These are phyloP conservation scores for Acacia acuminata DNA, from an alignment of 306 rosid species.

Conservation along the genomic window DNA sequence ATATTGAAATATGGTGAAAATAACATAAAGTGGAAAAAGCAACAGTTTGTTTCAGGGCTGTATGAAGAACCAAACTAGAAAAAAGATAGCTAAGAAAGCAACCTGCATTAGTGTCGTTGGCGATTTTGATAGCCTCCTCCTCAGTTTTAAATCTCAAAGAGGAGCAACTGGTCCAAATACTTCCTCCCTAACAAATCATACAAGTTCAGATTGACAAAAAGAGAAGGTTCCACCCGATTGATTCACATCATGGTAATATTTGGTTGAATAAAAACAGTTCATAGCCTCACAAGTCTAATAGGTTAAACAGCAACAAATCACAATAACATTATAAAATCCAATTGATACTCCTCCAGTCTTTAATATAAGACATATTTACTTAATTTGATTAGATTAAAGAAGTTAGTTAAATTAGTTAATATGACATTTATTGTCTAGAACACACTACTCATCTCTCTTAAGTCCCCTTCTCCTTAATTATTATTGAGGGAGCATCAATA, in stretches of 20 bases:
- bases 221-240: not conserved
- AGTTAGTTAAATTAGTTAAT: no score
- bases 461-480: no score
- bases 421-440: no score
- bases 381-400: no score
- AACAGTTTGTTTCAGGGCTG: not conserved
- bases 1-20: slow-evolving; percentile 13
- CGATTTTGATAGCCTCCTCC: slow-evolving; percentile 83
- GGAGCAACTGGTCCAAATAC: slow-evolving; percentile 98
- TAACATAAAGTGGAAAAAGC: not conserved
- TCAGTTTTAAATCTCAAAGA: slow-evolving; percentile 84
- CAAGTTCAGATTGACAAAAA: slow-evolving; percentile 10
- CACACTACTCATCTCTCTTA: no score
- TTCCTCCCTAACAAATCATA: slow-evolving; percentile 71
- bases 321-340: slow-evolving; percentile 49
- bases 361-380: no score
- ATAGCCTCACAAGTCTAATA: not conserved
- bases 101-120: slow-evolving; percentile 93
- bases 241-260: slow-evolving; percentile 3
- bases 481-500: no score
- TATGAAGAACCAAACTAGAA: slow-evolving; percentile 19
- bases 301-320: not conserved
- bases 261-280: not conserved
- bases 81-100: slow-evolving; percentile 28
- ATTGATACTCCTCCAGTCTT: not conserved